Evolutionary conservation across 208 protist species (phyloP).

Genomic region (Leishmania braziliensis): DNA sequence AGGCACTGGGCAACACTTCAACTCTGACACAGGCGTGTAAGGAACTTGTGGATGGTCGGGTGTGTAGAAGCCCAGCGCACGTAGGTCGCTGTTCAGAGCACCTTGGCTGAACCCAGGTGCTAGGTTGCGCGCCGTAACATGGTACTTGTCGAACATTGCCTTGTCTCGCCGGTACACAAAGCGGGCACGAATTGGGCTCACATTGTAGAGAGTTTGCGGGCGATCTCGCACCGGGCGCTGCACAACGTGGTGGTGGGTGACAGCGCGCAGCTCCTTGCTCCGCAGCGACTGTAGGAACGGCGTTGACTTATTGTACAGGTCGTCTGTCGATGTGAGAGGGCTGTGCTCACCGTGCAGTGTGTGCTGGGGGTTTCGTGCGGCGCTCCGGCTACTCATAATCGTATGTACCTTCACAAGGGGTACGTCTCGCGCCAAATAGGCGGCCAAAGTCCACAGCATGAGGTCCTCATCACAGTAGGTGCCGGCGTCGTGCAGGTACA

Average conservation of each 20-base stretch:
- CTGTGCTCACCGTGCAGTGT: constrained; percentile 68
- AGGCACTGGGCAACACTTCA: constrained; percentile 7
- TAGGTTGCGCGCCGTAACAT: constrained; percentile 74
- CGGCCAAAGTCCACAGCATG: constrained; percentile 86
- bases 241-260: constrained; percentile 59
- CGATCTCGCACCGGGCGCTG: constrained; percentile 60
- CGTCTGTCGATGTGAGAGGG: constrained; percentile 33
- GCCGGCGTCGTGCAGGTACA: constrained; percentile 80
- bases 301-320: constrained; percentile 58
- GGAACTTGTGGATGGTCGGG: constrained; percentile 86
- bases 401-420: constrained; percentile 82
- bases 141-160: constrained; percentile 89
- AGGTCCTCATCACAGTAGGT: constrained; percentile 89
- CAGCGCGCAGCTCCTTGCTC: constrained; percentile 69
- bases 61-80: constrained; percentile 85
- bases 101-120: constrained; percentile 86
- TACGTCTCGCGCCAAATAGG: constrained; percentile 74
- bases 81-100: constrained; percentile 69
- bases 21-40: constrained; percentile 34
- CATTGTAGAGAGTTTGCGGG: constrained; percentile 50
- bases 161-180: constrained; percentile 90
- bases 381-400: constrained; percentile 51
- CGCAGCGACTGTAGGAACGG: constrained; percentile 66
- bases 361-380: constrained; percentile 67
- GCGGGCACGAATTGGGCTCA: constrained; percentile 64